Conservation (phyloP, 345 rosid genomes). For the Salix dunnii region DNA sequence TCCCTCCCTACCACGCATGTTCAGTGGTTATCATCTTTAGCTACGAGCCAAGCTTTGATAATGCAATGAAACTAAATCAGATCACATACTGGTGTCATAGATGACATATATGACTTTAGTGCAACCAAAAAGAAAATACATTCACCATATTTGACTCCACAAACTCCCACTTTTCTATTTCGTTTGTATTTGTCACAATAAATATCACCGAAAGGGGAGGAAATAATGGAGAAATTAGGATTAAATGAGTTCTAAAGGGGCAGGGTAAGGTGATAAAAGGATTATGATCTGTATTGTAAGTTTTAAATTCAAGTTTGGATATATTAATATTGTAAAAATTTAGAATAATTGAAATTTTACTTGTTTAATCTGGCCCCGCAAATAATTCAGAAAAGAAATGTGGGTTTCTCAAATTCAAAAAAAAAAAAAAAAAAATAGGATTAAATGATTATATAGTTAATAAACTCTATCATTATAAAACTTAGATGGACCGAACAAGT, state of each 20-base stretch:
- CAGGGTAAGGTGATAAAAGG: too few species aligned
- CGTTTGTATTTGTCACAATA: too few species aligned
- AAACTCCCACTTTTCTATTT: not conserved
- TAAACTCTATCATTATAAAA: too few species aligned
- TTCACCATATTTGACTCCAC: not conserved
- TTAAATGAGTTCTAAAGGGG: too few species aligned
- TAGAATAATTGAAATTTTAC: fast-evolving
- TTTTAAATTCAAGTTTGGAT: fast-evolving
- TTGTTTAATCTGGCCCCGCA: fast-evolving
- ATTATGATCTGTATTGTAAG: too few species aligned
- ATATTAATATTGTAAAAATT: fast-evolving
- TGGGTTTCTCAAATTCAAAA: too few species aligned
- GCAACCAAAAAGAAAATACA: not conserved
- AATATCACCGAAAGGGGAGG: too few species aligned
- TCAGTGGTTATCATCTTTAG: not conserved
- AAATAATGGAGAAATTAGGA: too few species aligned
- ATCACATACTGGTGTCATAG: not conserved
- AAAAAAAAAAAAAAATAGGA: too few species aligned
- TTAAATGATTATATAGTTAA: too few species aligned
- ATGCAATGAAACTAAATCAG: not conserved
- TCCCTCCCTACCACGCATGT: not conserved
- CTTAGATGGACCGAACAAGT: too few species aligned
- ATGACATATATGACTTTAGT: not conserved
- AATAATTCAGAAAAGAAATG: too few species aligned
- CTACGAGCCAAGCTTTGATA: not conserved